Evolutionary conservation across 495 filamentous ascomycete species (phyloP), one percentile per base, ranked within the genome.

Genomic region (Penicillium canescens): DNA sequence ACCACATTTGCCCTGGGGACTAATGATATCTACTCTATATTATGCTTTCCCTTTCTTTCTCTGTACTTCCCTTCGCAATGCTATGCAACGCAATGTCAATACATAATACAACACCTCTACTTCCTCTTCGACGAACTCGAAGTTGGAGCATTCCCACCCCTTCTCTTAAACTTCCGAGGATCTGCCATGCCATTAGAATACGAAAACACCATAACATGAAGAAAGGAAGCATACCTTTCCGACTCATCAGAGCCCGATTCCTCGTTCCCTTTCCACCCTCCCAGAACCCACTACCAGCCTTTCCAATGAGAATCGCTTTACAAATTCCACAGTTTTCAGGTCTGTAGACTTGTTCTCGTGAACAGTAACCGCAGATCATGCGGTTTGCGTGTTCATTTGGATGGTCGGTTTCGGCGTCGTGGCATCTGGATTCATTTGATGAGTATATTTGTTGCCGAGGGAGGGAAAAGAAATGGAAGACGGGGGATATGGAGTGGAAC

Each of bases 251-350:
- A 16, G 65, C 67, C 65, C 77, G 82, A 66, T 89, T 86, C 46
- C 89, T 71, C n/a, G 87, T 93, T 9, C 91, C 91, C 66, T 90
- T 92, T 2, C 92, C 92, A 13, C 91, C 92, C 72, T 96, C 92
- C 92, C 92, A 96, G 66, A 90, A 96, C 7, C 91, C 91, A 51
- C 75, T 83, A 0, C 88, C 87, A 21, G 73, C 76, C 57, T 82
- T 84, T 5, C 89, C 85, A n/a, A 91, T 76, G 1, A 96, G 78
- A 18, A 74, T 78, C n/a, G 85, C 72, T 55, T 83, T 87, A 65
- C 92, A 96, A 44, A 91, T 82, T 0, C 74, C 80, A 60, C 92
- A 96, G 44, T 87, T 86, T 61, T 95, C 90, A 0, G 87, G 86
- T 35, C 84, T 72, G 67, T 89, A 96, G 50, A 86, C 86, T 77